Percentiles rank a stretch among this genome's conserved stretches.
These are phyloP conservation scores for Bryoglossum gracile DNA, from an alignment of 495 filamentous ascomycete species.

Conservation along the genomic window DNA sequence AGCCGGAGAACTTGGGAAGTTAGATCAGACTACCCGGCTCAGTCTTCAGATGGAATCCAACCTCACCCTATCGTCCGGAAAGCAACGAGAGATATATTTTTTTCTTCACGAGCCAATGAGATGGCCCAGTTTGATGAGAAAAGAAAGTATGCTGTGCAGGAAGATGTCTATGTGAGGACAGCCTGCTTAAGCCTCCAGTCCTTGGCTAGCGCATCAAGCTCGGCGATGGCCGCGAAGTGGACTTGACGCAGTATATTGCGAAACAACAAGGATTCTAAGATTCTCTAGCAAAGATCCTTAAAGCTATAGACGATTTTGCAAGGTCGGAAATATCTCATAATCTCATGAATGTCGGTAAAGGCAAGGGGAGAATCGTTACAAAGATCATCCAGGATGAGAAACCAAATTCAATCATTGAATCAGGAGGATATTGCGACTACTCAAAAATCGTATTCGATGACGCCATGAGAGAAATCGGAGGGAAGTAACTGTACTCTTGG, in stretches of 20 bases:
- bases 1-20: background rate
- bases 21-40: background rate
- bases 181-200: background rate
- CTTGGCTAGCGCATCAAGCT: slow-evolving; percentile 35
- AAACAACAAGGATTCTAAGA: slow-evolving; percentile 52
- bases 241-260: slow-evolving; percentile 58
- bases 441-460: slow-evolving; percentile 65
- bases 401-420: slow-evolving; percentile 65
- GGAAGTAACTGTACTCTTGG: slow-evolving; percentile 55
- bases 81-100: background rate
- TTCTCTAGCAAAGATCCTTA: slow-evolving; percentile 55
- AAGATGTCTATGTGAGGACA: slow-evolving; percentile 27
- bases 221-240: slow-evolving; percentile 65
- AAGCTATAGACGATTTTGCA: slow-evolving; percentile 66
- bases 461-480: slow-evolving; percentile 50
- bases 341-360: slow-evolving; percentile 71
- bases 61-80: background rate
- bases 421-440: slow-evolving; percentile 79
- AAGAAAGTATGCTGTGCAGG: slow-evolving; percentile 37
- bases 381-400: slow-evolving; percentile 56
- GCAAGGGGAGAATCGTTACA: slow-evolving; percentile 62
- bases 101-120: background rate
- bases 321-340: slow-evolving; percentile 54
- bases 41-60: background rate
- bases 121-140: slow-evolving; percentile 30